phyloP scores from a whole-genome alignment of 169 alveolate species.

The Fabrea salina region DNA sequence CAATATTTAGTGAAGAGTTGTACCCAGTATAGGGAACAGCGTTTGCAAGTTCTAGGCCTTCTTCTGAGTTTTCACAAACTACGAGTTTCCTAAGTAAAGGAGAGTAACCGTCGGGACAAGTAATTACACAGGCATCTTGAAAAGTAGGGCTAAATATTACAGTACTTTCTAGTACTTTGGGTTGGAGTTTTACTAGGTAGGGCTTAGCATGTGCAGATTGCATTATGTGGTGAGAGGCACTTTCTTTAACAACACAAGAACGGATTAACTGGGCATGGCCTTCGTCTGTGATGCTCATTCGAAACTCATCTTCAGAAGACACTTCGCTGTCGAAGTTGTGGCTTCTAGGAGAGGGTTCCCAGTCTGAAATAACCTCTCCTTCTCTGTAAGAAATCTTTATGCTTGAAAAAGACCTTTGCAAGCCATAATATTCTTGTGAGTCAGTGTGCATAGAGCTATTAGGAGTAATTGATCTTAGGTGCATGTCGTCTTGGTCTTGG shows the following conservation, averaged over 20 bases:
- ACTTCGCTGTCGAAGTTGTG: no score
- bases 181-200: background rate
- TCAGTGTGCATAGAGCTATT: no score
- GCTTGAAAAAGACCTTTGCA: no score
- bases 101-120: constrained; percentile 19
- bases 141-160: background rate
- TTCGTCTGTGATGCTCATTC: no score
- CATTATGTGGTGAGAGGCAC: constrained; percentile 6
- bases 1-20: background rate
- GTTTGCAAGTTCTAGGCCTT: background rate
- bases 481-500: background rate
- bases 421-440: no score
- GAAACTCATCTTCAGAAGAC: no score
- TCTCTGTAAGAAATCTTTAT: no score
- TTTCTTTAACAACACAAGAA: no score
- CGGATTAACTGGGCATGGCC: no score
- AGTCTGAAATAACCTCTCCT: no score
- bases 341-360: no score
- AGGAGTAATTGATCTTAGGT: constrained; percentile 5
- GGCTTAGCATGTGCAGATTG: background rate
- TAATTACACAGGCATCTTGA: background rate
- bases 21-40: background rate
- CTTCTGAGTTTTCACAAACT: background rate
- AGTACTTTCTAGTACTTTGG: background rate
- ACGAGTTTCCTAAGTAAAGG: constrained; percentile 33